A percentile compares a stretch with the other conserved stretches of the same genome.
These are phyloP conservation scores for Candida sojae DNA, from an alignment of 1,139 yeast species.

Conservation along the genomic window DNA sequence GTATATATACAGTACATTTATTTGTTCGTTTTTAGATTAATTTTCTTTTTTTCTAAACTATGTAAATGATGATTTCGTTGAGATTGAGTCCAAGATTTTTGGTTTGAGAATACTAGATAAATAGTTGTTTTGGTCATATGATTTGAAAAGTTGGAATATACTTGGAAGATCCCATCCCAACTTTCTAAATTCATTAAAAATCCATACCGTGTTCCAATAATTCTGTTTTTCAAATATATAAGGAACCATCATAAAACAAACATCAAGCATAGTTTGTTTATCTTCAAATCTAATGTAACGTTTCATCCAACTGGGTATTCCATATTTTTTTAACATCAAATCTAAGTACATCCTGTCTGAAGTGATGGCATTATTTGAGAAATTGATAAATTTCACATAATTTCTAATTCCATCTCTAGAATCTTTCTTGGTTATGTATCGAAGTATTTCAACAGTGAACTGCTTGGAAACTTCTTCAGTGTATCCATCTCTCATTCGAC, in stretches of 20 bases:
- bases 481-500: background rate
- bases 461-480: background rate
- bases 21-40: background rate
- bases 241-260: conserved; percentile 20
- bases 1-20: conserved; percentile 19
- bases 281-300: background rate
- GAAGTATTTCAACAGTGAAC: background rate
- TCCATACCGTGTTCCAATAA: conserved; percentile 27
- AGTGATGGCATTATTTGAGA: background rate
- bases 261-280: conserved; percentile 6
- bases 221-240: conserved; percentile 5
- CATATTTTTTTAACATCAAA: conserved; percentile 5
- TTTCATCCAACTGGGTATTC: background rate
- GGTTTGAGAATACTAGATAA: conserved; percentile 11
- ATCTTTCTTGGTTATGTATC: background rate
- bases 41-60: background rate
- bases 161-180: conserved; percentile 31
- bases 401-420: background rate
- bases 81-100: background rate
- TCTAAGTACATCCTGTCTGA: background rate
- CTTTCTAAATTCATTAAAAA: conserved; percentile 31
- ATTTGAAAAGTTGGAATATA: conserved; percentile 12
- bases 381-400: background rate
- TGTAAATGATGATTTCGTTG: background rate
- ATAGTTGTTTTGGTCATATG: conserved; percentile 10